Percentiles rank a stretch among this genome's conserved stretches.
Conservation (phyloP, 164 flowering plant species). For the Houttuynia cordata region DNA sequence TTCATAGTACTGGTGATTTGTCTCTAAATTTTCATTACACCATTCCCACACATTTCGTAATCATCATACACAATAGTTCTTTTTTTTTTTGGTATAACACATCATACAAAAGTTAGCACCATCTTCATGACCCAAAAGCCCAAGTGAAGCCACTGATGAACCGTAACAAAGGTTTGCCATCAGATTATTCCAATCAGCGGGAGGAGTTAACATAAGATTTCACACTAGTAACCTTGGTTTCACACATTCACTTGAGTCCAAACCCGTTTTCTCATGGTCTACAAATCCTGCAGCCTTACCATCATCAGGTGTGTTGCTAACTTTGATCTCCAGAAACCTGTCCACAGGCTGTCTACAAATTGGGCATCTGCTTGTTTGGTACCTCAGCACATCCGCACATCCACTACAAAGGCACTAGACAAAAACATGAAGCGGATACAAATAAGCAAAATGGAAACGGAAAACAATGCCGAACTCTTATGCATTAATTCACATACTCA, state of each 20-base stretch:
- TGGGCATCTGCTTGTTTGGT: slow-evolving; percentile 85
- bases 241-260: background rate
- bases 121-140: too few relatives aligned
- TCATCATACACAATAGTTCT: too few relatives aligned
- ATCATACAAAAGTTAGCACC: too few relatives aligned
- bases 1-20: too few relatives aligned
- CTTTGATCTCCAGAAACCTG: slow-evolving; percentile 79
- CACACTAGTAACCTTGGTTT: background rate
- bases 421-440: slow-evolving; percentile 2
- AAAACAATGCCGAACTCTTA: background rate
- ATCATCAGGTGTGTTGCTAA: slow-evolving; percentile 35
- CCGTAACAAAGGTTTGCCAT: too few relatives aligned
- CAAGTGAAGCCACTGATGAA: too few relatives aligned
- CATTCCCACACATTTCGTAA: too few relatives aligned
- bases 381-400: slow-evolving; percentile 79
- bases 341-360: slow-evolving; percentile 91
- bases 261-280: background rate
- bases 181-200: too few relatives aligned
- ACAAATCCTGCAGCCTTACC: background rate
- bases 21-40: too few relatives aligned
- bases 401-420: slow-evolving; percentile 97
- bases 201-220: too few relatives aligned
- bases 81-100: too few relatives aligned
- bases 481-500: too few relatives aligned
- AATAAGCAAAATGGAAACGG: background rate